Percentiles rank a stretch among this genome's conserved stretches.
Conservation (phyloP, 2,329 filamentous ascomycete species). For the Stachybotrys echinatus region DNA sequence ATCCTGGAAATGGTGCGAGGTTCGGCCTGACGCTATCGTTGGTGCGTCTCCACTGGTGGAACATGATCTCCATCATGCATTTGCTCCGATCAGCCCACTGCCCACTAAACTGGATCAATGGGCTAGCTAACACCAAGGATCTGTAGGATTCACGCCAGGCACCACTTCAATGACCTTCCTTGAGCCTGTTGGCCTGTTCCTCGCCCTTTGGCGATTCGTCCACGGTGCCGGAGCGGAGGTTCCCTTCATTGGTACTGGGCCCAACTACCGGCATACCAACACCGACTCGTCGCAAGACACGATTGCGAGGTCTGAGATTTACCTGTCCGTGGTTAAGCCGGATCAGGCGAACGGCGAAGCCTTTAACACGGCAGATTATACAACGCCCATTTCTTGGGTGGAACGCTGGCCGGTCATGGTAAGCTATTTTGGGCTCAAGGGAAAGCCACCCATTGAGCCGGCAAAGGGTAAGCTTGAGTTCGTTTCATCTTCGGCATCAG, state of each 20-base stretch:
- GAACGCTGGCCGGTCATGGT: conserved; percentile 1
- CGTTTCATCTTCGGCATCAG: no score
- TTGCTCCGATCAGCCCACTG: neutral
- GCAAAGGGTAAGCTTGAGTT: neutral
- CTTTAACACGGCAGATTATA: conserved; percentile 4
- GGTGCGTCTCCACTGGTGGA: no score
- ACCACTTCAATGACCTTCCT: neutral
- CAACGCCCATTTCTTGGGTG: conserved; percentile 1
- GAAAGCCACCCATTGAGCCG: neutral
- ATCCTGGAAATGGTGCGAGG: neutral
- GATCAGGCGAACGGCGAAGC: conserved; percentile 2
- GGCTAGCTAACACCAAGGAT: no score
- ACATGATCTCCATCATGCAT: no score
- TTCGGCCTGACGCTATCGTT: neutral
- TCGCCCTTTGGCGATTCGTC: neutral
- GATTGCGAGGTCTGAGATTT: neutral
- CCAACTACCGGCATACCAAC: neutral
- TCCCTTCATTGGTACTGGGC: neutral
- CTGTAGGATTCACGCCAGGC: neutral
- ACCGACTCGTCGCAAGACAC: neutral
- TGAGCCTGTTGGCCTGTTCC: neutral
- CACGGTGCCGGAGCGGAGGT: neutral
- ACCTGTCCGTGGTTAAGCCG: conserved; percentile 1
- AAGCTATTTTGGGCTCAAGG: conserved; percentile 1
- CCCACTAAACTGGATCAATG: neutral